These are phyloP conservation scores for Yarrowia keelungensis DNA, from an alignment of 805 yeast genomes.

Conservation along the genomic window DNA sequence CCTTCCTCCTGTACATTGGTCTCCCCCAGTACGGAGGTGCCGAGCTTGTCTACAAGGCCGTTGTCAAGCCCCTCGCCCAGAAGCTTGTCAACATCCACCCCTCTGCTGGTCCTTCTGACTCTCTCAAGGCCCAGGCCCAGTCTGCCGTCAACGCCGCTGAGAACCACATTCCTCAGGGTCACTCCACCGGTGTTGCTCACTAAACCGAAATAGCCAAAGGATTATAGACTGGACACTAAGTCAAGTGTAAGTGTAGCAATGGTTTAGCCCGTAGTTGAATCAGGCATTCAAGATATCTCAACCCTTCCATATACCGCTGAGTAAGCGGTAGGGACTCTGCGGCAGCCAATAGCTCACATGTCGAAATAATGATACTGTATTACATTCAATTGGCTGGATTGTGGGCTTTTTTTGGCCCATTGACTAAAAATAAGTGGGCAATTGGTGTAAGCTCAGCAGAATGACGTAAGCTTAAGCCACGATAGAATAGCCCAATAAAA, in stretches of 20 bases:
- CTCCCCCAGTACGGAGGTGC: constrained; percentile 92
- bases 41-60: constrained; percentile 63
- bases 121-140: constrained; percentile 48
- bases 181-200: constrained; percentile 53
- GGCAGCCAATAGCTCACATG: too few relatives aligned
- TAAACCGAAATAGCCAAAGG: constrained; percentile 15
- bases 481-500: too few relatives aligned
- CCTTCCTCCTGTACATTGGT: constrained; percentile 85
- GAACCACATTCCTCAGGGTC: constrained; percentile 22
- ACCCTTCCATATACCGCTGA: too few relatives aligned
- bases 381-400: too few relatives aligned
- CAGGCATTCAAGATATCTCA: too few relatives aligned
- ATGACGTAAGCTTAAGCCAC: too few relatives aligned
- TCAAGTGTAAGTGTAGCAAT: not conserved
- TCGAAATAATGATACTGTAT: too few relatives aligned
- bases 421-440: too few relatives aligned
- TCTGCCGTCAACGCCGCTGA: constrained; percentile 45
- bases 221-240: constrained; percentile 5
- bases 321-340: too few relatives aligned
- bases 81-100: constrained; percentile 48
- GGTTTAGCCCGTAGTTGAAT: too few relatives aligned
- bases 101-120: constrained; percentile 43
- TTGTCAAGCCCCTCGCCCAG: constrained; percentile 69
- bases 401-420: too few relatives aligned
- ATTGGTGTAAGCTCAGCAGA: too few relatives aligned